Evolutionary conservation across 345 rosid species (phyloP).

Genomic region (Raphanus sativus): DNA sequence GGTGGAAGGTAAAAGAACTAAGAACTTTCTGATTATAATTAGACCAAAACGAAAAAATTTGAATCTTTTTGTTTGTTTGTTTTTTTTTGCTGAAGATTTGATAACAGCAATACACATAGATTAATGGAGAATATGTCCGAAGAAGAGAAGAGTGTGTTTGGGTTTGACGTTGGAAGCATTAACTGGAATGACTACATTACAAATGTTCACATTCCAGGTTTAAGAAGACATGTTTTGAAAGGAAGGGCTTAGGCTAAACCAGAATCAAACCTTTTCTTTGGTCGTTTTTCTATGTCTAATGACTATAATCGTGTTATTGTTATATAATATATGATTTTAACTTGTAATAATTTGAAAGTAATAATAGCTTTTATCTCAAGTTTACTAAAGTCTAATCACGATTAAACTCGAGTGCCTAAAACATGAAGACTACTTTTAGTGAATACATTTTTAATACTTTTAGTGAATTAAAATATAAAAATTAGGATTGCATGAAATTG

Average conservation of each 20-base stretch:
- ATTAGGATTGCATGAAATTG: not conserved
- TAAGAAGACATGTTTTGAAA: conserved; percentile 67
- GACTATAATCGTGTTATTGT: conserved; percentile 18
- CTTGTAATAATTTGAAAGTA: conserved; percentile 21
- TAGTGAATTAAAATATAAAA: not conserved
- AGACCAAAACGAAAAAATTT: not conserved
- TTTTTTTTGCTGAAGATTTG: conserved; percentile 43
- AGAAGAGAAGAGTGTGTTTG: conserved; percentile 66
- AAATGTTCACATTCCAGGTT: conserved; percentile 71
- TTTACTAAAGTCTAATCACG: not conserved
- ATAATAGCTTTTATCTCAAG: not conserved
- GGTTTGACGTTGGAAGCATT: conserved; percentile 66
- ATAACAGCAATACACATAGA: conserved; percentile 73
- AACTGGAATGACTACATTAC: conserved; percentile 73
- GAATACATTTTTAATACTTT: not conserved
- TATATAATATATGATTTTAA: conserved; percentile 25
- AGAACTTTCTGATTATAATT: not conserved
- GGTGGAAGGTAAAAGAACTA: conserved; percentile 67
- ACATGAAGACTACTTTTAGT: not conserved
- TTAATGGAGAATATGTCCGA: conserved; percentile 77
- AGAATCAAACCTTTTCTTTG: conserved; percentile 22
- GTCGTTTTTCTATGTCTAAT: not conserved
- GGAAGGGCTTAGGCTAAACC: conserved; percentile 32
- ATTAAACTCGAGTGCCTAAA: not conserved
- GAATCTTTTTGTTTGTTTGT: not conserved